Evolutionary conservation across 1,284 basidiomycete species (phyloP), one percentile per base, ranked within the genome.

Genomic region (Cryptococcus hybrid): DNA sequence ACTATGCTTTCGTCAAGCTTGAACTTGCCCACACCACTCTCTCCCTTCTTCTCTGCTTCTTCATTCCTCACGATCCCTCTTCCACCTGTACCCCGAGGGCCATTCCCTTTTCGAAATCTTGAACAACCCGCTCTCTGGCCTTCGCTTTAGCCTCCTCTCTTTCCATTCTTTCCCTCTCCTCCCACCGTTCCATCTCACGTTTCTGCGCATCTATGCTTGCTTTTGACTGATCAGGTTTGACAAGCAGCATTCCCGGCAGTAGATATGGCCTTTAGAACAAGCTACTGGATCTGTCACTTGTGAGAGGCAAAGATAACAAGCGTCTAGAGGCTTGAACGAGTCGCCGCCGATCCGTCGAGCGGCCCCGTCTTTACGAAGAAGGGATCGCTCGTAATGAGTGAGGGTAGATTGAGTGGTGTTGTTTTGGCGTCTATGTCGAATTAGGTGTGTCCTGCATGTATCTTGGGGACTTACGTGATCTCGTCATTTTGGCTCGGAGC

Each of bases 181-280:
- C 87, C 73, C 92, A 79, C 0, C 81, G 79, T 56, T 88, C 88
- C 39, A 96, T 78, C 52, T 85, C 84, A 12, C 83, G 84, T 70
- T 91, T 89, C 75, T 93, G 90, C 15, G 84, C 81, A 75, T 92
- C 92, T 64, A 95, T 92, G 60, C 90, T 88, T 59, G 87, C 88
- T 77, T 92, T 80, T 96, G 93, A n/a, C 83, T 64, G 52, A 66
- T 61, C 15, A 72, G 57, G 51, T 69, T 64, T 7, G 63, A 54
- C 12, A 70, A 49, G 9, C 86, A 86, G 69, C 92, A 91, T 76
- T 94, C 91, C 68, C 88, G 90, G 82, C 93, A 97, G 77, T 79
- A 82, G 51, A 96, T 69, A 75, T 97, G 93, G 0, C 94, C 93
- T 56, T 88, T 83, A 34, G 84, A 78, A 70, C 93, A 97, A 8